Evolutionary conservation across 1,284 basidiomycete species (phyloP), one percentile per base, ranked within the genome.

Genomic region (Moesziomyces sp.): DNA sequence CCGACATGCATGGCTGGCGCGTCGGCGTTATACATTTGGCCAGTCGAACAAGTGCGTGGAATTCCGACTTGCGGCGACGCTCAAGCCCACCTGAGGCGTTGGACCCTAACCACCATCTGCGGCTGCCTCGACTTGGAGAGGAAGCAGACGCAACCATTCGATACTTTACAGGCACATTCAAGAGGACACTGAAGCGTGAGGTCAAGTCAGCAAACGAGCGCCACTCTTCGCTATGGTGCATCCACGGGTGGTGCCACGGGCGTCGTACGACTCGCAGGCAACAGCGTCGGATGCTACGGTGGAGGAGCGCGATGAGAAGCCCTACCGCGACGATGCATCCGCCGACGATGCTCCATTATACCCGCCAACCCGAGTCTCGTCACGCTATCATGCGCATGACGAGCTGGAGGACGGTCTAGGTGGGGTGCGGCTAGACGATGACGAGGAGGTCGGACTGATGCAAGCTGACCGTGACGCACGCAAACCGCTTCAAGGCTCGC

Each of bases 391-490:
- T n/a, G 21, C 38, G 11, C 48, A 54, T 3, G 58, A 68, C 18
- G 65, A 59, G 14, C 24, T 58, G 4, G 55, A 55, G 21, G 62
- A 48, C 10, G 58, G 48, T 2, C 19, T 56, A 0, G 58, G 54
- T 16, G 38, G 38, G 18, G 5, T 66, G 30, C 33, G 28, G 18
- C 40, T 73, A 2, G 75, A 79, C 33, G 78, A 79, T 23, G 76
- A 79, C 10, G 76, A 79, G 43, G 40, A 60, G 40, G 78, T 78
- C 4, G 70, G 76, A 3, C 44, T 79, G 19, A 79, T 79, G 76
- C 69, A 76, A 44, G 55, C 44, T 0, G 74, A 77, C 26, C 42
- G 77, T 24, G 58, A 61, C 45, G 40, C 44, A 7, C 33, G 58
- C 11, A 21, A 13, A 8, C 16, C 23, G 7, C 14, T 24, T 9